Evolutionary conservation across 495 filamentous ascomycete species (phyloP).

Genomic region (Cercophora samala): DNA sequence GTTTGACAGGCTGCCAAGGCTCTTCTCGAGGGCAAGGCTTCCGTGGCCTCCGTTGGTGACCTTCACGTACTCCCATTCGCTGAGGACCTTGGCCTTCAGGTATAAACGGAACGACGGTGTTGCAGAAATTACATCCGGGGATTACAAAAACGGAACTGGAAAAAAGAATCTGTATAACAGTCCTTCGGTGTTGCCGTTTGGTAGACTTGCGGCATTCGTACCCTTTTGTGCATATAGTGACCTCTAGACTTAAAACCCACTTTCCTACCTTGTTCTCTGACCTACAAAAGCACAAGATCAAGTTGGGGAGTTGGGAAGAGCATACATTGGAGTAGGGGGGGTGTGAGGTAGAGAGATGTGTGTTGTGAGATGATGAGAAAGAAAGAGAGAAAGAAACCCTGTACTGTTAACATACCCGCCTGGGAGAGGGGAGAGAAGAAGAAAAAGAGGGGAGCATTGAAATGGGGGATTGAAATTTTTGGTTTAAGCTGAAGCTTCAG

Average conservation of each 20-base stretch:
- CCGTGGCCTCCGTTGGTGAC: constrained; percentile 84
- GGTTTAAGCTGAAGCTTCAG: constrained; percentile 4
- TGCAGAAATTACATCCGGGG: constrained; percentile 8
- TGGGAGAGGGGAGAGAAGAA: not conserved
- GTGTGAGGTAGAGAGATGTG: not conserved
- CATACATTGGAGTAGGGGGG: not conserved
- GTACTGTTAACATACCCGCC: not conserved
- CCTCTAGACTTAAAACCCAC: constrained; percentile 38
- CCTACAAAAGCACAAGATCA: not conserved
- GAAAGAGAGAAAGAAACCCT: constrained; percentile 1
- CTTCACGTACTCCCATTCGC: constrained; percentile 84
- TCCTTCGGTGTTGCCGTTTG: constrained; percentile 32
- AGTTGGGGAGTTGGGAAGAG: constrained; percentile 1
- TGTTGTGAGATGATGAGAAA: too few species aligned
- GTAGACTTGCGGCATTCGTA: constrained; percentile 29
- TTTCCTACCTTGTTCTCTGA: constrained; percentile 24
- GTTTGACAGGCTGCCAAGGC: constrained; percentile 69
- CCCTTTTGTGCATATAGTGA: constrained; percentile 50
- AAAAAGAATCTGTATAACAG: constrained; percentile 52
- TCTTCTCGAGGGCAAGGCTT: constrained; percentile 82
- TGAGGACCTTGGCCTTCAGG: constrained; percentile 88
- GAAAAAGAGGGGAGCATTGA: not conserved
- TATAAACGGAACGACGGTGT: constrained; percentile 55
- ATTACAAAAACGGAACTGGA: constrained; percentile 10
- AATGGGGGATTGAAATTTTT: not conserved